Percentiles rank a stretch among this genome's conserved stretches.
phyloP scores from a whole-genome alignment of 78 protist genomes.

The Dictyostelium firmibasis region DNA sequence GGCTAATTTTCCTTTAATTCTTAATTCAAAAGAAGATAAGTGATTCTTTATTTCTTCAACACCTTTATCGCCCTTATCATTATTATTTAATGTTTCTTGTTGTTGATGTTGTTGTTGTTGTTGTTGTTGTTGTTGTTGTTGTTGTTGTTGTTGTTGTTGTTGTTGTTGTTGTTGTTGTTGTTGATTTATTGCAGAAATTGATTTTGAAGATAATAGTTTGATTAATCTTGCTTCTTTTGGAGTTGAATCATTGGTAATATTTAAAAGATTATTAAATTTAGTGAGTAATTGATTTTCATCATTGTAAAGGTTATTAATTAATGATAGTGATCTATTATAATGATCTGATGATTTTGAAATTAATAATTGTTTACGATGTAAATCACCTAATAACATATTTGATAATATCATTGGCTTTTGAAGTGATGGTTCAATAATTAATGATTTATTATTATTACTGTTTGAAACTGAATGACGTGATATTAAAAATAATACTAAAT shows the following conservation, averaged over 20 bases:
- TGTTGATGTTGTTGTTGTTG: background rate
- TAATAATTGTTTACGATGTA: conserved; percentile 30
- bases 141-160: background rate
- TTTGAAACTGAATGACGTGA: background rate
- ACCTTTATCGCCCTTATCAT: background rate
- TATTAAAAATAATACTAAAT: conserved; percentile 12
- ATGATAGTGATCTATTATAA: background rate
- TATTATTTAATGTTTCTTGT: background rate
- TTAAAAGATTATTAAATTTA: background rate
- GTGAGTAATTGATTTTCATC: background rate
- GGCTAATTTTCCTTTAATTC: conserved; percentile 22
- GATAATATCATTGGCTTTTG: conserved; percentile 13
- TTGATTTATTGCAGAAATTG: background rate
- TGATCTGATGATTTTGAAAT: background rate
- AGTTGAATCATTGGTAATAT: conserved; percentile 36
- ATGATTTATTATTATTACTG: background rate
- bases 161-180: background rate
- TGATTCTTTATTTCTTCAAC: conserved; percentile 7
- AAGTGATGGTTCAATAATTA: conserved; percentile 4
- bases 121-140: background rate
- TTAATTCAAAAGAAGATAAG: background rate
- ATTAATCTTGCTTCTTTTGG: conserved; percentile 61
- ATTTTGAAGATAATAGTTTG: conserved; percentile 18
- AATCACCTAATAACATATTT: conserved; percentile 65
- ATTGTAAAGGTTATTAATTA: background rate